These are phyloP conservation scores for Cetradonia linearis DNA, from an alignment of 495 filamentous ascomycete genomes.

Conservation along the genomic window DNA sequence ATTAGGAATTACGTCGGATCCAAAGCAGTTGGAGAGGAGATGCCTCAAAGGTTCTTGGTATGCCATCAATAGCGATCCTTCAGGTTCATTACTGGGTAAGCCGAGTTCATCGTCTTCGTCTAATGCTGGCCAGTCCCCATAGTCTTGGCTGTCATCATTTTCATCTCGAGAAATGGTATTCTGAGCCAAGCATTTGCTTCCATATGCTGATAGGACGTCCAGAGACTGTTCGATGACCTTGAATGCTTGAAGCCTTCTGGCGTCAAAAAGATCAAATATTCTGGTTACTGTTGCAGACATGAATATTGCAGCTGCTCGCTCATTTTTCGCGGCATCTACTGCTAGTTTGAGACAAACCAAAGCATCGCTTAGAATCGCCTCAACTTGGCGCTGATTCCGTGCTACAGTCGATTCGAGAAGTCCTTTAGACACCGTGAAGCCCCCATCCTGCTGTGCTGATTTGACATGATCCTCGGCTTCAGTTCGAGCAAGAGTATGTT, in stretches of 20 bases:
- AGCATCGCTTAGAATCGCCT: constrained; percentile 45
- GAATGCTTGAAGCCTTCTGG: constrained; percentile 29
- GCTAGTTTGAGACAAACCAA: constrained; percentile 42
- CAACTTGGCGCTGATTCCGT: constrained; percentile 53
- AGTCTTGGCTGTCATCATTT: constrained; percentile 66
- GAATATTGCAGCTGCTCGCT: constrained; percentile 31
- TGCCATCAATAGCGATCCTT: constrained; percentile 33
- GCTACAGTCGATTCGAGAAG: constrained; percentile 46
- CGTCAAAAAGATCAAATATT: constrained; percentile 35
- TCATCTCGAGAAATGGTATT: constrained; percentile 12
- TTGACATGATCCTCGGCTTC: constrained; percentile 51
- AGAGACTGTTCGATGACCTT: constrained; percentile 36
- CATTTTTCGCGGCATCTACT: constrained; percentile 32
- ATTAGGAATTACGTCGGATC: constrained; percentile 48
- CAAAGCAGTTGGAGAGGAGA: constrained; percentile 60
- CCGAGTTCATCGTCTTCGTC: constrained; percentile 35
- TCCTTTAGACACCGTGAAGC: constrained; percentile 34
- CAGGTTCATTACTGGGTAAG: constrained; percentile 22
- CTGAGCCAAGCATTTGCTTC: constrained; percentile 1
- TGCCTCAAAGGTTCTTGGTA: constrained; percentile 44
- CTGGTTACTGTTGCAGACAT: constrained; percentile 29
- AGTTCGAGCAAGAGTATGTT: constrained; percentile 48
- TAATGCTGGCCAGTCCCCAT: constrained; percentile 55
- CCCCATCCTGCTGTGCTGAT: constrained; percentile 27
- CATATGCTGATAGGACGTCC: constrained; percentile 32